A percentile compares a stretch with the other conserved stretches of the same genome.
phyloP scores from a whole-genome alignment of 768 basidiomycete species.

The Lentinula sp. region DNA sequence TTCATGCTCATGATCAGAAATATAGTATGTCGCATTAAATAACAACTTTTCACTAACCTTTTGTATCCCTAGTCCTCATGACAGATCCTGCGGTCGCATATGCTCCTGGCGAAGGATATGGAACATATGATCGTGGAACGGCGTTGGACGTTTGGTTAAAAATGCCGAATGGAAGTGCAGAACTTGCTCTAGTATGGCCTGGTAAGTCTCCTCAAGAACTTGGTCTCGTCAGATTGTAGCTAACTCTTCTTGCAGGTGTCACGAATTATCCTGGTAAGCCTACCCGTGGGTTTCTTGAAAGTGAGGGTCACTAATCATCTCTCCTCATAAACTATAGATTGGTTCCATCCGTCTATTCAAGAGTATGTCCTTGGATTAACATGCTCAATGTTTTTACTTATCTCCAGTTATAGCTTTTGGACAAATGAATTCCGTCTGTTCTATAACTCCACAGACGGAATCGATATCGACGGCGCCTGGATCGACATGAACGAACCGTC shows the following conservation, averaged over 20 bases:
- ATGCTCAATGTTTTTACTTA: background rate
- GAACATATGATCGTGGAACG: constrained; percentile 49
- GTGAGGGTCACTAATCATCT: too few species aligned
- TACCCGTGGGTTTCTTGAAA: background rate
- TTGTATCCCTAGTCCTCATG: constrained; percentile 48
- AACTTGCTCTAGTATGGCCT: constrained; percentile 59
- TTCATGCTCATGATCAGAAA: constrained; percentile 54
- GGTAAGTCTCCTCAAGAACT: constrained; percentile 27
- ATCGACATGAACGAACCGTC: constrained; percentile 75
- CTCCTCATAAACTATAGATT: constrained; percentile 30
- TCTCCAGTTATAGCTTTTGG: constrained; percentile 43
- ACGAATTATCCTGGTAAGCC: constrained; percentile 47
- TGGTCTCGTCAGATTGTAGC: background rate
- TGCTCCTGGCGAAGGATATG: constrained; percentile 40
- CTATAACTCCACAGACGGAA: constrained; percentile 43
- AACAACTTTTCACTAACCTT: background rate
- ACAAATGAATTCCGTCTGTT: constrained; percentile 52
- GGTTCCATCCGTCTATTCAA: constrained; percentile 52
- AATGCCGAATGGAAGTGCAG: constrained; percentile 50
- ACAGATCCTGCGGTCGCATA: constrained; percentile 66
- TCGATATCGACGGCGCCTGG: constrained; percentile 71
- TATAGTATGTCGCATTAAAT: constrained; percentile 34
- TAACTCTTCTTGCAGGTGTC: constrained; percentile 30
- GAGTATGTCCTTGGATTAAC: constrained; percentile 26
- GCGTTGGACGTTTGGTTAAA: constrained; percentile 55